phyloP scores from a whole-genome alignment of 2,329 filamentous ascomycete species.

The Bipolaris oryzae region DNA sequence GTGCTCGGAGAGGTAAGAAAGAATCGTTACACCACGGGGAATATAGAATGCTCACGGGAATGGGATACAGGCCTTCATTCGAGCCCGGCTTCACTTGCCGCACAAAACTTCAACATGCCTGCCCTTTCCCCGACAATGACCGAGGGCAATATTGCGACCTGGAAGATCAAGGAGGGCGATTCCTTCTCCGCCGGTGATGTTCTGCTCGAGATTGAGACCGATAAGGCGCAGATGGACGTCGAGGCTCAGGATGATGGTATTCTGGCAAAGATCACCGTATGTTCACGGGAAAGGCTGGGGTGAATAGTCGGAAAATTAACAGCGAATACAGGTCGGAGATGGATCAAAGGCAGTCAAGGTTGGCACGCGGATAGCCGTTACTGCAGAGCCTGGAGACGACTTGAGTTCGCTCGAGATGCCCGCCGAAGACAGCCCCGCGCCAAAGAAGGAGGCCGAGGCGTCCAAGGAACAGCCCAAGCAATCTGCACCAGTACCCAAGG shows the following conservation, averaged over 20 bases:
- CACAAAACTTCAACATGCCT: conserved; percentile 89
- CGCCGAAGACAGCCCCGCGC: conserved; percentile 62
- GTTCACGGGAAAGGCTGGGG: conserved; percentile 1
- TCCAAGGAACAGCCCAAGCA: conserved; percentile 40
- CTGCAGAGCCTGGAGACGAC: conserved; percentile 83
- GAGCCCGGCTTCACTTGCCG: conserved; percentile 68
- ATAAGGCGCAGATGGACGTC: conserved; percentile 94
- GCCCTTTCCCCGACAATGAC: conserved; percentile 93
- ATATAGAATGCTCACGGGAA: conserved; percentile 25
- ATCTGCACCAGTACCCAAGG: conserved; percentile 35
- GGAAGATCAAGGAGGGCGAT: conserved; percentile 88
- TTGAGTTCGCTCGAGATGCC: conserved; percentile 75
- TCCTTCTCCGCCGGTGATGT: conserved; percentile 83
- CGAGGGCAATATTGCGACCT: conserved; percentile 83
- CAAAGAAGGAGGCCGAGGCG: conserved; percentile 47
- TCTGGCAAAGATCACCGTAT: conserved; percentile 77
- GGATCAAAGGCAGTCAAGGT: conserved; percentile 79
- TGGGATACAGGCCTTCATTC: conserved; percentile 65
- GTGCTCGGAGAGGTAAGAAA: conserved; percentile 63
- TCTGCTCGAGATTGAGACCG: conserved; percentile 88
- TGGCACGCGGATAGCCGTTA: conserved; percentile 79
- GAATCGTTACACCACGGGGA: conserved; percentile 12
- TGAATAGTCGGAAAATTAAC: conserved; percentile 11
- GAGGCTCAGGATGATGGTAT: conserved; percentile 90
- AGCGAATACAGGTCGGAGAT: conserved; percentile 59